These are phyloP conservation scores for Lycium ferocissimum DNA, from an alignment of 257 asterid species.

Conservation along the genomic window DNA sequence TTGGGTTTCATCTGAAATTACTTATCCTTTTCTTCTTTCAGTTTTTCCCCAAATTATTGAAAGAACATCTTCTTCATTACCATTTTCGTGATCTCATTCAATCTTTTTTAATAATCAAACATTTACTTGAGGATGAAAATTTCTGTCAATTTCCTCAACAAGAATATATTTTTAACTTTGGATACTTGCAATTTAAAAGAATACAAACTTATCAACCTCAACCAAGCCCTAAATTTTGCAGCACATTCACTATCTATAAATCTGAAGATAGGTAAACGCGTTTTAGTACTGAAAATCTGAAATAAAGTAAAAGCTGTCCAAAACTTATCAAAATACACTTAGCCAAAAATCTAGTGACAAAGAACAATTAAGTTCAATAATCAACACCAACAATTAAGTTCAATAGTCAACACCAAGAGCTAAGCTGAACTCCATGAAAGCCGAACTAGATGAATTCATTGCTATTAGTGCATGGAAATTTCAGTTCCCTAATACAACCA, in stretches of 20 bases:
- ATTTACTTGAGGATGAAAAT: no score
- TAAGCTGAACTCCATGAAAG: neutral
- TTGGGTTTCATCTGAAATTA: neutral
- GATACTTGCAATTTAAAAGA: no score
- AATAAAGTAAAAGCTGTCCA: neutral
- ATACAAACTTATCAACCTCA: no score
- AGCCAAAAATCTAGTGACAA: neutral
- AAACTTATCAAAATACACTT: neutral
- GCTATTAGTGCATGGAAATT: no score
- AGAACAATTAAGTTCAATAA: neutral
- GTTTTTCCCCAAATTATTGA: neutral
- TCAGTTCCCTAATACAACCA: constrained; percentile 3
- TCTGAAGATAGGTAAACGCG: no score
- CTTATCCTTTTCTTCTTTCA: neutral
- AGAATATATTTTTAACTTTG: no score
- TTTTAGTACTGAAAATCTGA: no score
- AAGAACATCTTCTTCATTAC: neutral
- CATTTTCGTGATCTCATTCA: neutral
- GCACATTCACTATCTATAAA: no score
- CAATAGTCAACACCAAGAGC: neutral
- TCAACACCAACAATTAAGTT: neutral
- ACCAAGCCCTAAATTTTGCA: no score
- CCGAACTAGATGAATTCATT: neutral
- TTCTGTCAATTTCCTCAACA: no score
- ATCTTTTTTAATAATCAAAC: neutral